A percentile compares a stretch with the other conserved stretches of the same genome.
Conservation (phyloP, 169 alveolate genomes). For the Amoebophrya sp. region DNA sequence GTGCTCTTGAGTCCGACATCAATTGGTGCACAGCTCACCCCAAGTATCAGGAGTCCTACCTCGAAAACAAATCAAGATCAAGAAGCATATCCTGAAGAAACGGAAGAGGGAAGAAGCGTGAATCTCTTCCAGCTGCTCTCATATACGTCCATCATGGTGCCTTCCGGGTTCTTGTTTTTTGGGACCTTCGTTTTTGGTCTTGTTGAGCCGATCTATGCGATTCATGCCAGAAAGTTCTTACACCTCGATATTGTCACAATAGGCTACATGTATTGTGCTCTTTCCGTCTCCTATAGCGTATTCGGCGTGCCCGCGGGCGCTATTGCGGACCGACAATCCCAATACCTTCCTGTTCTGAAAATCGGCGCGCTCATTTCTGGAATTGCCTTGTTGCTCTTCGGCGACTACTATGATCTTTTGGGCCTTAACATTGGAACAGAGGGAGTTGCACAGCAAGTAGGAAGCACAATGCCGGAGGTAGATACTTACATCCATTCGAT, state of each 20-base stretch:
- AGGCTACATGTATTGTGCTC: neutral
- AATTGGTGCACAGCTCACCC: too few species aligned
- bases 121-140: too few species aligned
- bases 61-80: too few species aligned
- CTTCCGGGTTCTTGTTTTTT: neutral
- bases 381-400: neutral
- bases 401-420: neutral
- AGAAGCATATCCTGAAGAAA: too few species aligned
- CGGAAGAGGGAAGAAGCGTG: too few species aligned
- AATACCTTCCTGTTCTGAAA: neutral
- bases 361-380: neutral
- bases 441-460: neutral
- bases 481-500: too few species aligned
- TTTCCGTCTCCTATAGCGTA: neutral
- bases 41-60: too few species aligned
- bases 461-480: neutral
- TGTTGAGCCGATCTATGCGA: neutral
- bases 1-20: too few species aligned
- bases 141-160: too few species aligned
- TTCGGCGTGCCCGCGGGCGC: neutral
- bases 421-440: neutral
- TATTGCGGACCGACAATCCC: neutral
- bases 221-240: neutral
- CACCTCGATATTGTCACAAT: neutral
- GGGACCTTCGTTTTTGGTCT: neutral